A percentile compares a stretch with the other conserved stretches of the same genome.
phyloP scores from a whole-genome alignment of 352 stramenopile genomes.

The Poterioochromonas sp. region DNA sequence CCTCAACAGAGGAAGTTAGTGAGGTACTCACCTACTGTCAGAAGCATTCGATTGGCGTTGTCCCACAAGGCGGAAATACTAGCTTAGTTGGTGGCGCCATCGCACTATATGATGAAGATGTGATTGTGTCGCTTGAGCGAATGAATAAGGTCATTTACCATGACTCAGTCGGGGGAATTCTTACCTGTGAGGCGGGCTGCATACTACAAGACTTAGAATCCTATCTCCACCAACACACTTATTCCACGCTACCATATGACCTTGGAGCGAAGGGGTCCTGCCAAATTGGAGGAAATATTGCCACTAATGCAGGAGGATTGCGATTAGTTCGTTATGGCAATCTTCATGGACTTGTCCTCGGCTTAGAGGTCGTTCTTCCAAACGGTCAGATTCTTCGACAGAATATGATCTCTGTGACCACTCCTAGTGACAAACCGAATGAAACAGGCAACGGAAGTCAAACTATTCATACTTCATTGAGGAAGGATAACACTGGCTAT shows the following conservation, averaged over 20 bases:
- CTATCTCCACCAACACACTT: conserved; percentile 65
- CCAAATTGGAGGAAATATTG: conserved; percentile 86
- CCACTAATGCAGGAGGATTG: conserved; percentile 86
- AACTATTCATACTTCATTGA: conserved; percentile 73
- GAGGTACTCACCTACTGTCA: conserved; percentile 83
- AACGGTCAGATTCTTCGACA: conserved; percentile 76
- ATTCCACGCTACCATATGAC: conserved; percentile 87
- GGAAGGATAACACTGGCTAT: conserved; percentile 93
- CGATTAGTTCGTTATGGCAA: conserved; percentile 84
- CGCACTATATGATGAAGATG: conserved; percentile 59
- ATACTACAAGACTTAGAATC: conserved; percentile 84
- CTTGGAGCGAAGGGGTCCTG: conserved; percentile 94
- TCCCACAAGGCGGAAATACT: conserved; percentile 92
- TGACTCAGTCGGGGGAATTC: conserved; percentile 64
- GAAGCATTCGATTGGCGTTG: conserved; percentile 67
- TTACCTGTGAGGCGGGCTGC: conserved; percentile 67
- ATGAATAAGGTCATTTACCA: conserved; percentile 84
- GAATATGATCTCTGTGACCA: too few species aligned
- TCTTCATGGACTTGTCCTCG: conserved; percentile 79
- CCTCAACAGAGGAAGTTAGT: conserved; percentile 70
- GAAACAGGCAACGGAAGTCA: too few species aligned
- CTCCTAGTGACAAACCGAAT: too few species aligned
- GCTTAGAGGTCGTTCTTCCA: conserved; percentile 65
- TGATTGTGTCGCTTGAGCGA: conserved; percentile 77
- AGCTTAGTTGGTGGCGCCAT: conserved; percentile 85